Evolutionary conservation across 306 rosid genomes (phyloP).

Genomic region (Arachis hypogaea): DNA sequence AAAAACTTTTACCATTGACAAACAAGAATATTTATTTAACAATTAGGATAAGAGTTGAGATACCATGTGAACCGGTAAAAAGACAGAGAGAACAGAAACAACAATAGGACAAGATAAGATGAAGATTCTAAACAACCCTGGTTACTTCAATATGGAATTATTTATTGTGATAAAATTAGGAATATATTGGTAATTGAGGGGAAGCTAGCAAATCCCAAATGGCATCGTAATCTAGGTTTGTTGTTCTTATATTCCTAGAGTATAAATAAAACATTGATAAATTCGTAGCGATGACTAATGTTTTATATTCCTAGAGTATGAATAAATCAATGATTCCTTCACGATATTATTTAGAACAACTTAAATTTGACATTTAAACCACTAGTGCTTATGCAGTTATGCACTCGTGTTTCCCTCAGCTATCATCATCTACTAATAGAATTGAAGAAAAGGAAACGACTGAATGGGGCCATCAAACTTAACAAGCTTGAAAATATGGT

Average conservation of each 20-base stretch:
- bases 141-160: not conserved
- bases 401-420: not conserved
- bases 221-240: not conserved
- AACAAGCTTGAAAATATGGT: not conserved
- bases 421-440: not conserved
- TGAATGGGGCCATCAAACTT: not conserved
- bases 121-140: not conserved
- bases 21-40: not conserved
- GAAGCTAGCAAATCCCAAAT: not conserved
- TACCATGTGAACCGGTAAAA: not conserved
- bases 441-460: not conserved
- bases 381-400: not conserved
- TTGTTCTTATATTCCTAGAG: not conserved
- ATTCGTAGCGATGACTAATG: not conserved
- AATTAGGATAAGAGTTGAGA: not conserved
- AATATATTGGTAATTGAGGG: not conserved
- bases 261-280: no score
- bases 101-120: not conserved
- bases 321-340: not conserved
- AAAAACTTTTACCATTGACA: not conserved
- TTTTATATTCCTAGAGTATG: not conserved
- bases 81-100: not conserved
- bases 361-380: not conserved
- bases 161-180: not conserved
- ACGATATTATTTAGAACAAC: not conserved